phyloP scores from a whole-genome alignment of 768 basidiomycete genomes.

The Trametes cingulata region DNA sequence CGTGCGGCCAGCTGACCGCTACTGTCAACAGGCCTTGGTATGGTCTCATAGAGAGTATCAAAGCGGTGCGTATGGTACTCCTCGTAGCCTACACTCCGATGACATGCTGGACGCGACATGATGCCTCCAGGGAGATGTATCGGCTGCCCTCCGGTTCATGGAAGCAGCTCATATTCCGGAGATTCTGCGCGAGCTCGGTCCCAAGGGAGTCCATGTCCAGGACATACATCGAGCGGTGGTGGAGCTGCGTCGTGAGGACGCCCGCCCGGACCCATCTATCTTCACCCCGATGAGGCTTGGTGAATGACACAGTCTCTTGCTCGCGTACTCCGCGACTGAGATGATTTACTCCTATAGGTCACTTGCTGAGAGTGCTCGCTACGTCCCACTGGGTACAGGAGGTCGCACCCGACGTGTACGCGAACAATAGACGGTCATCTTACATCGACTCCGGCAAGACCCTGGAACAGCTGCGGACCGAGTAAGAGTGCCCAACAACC shows the following conservation, averaged over 20 bases:
- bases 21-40: slow-evolving; percentile 71
- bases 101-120: not conserved
- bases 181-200: slow-evolving; percentile 65
- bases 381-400: slow-evolving; percentile 78
- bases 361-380: slow-evolving; percentile 71
- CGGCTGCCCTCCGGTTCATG: slow-evolving; percentile 69
- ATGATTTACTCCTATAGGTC: slow-evolving; percentile 48
- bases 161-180: slow-evolving; percentile 73
- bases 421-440: slow-evolving; percentile 68
- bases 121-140: slow-evolving; percentile 62
- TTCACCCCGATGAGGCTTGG: slow-evolving; percentile 48
- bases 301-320: slow-evolving; percentile 27
- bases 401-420: slow-evolving; percentile 67
- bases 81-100: no score
- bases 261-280: not conserved
- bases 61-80: slow-evolving; percentile 57
- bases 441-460: slow-evolving; percentile 68
- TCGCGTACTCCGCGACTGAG: not conserved
- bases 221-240: slow-evolving; percentile 40
- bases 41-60: slow-evolving; percentile 65
- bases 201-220: slow-evolving; percentile 50
- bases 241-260: slow-evolving; percentile 5
- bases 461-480: slow-evolving; percentile 47
- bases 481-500: slow-evolving; percentile 36
- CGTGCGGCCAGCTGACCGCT: slow-evolving; percentile 64